Percentiles rank a stretch among this genome's conserved stretches.
Evolutionary conservation across 768 basidiomycete genomes (phyloP).

Genomic region (Termitomyces sp.): DNA sequence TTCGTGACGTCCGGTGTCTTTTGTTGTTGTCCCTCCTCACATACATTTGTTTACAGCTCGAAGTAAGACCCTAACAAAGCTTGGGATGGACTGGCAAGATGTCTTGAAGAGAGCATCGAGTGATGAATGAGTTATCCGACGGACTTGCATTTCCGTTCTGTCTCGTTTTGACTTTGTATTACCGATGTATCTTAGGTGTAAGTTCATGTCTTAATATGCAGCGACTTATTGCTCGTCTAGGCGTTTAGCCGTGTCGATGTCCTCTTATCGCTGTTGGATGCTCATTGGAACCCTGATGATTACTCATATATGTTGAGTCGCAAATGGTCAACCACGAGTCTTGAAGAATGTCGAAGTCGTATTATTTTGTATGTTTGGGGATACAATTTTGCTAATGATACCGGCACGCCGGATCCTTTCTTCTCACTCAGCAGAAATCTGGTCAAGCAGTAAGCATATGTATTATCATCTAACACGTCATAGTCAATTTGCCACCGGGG

Average conservation of each 20-base stretch:
- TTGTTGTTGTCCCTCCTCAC: not conserved
- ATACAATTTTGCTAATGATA: too few relatives aligned
- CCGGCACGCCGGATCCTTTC: too few relatives aligned
- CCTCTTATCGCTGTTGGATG: not conserved
- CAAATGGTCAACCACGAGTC: too few relatives aligned
- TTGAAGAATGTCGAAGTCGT: not conserved
- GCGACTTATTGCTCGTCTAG: not conserved
- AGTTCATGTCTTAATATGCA: not conserved
- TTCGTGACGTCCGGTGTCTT: slow-evolving; percentile 31
- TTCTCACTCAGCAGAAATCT: too few relatives aligned
- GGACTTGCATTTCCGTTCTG: not conserved
- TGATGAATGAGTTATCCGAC: slow-evolving; percentile 36
- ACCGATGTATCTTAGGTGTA: slow-evolving; percentile 1
- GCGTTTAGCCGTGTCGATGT: not conserved
- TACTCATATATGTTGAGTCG: too few relatives aligned
- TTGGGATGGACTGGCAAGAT: slow-evolving; percentile 84
- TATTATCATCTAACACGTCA: too few relatives aligned
- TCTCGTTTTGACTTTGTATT: not conserved
- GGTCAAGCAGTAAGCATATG: too few relatives aligned
- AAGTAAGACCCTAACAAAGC: slow-evolving; percentile 70
- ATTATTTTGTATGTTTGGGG: too few relatives aligned
- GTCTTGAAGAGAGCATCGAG: slow-evolving; percentile 58
- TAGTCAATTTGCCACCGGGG: too few relatives aligned
- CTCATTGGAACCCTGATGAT: too few relatives aligned
- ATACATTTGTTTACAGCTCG: slow-evolving; percentile 44